Conservation (phyloP, 208 protist genomes). For the Wallacemonas sp. region DNA sequence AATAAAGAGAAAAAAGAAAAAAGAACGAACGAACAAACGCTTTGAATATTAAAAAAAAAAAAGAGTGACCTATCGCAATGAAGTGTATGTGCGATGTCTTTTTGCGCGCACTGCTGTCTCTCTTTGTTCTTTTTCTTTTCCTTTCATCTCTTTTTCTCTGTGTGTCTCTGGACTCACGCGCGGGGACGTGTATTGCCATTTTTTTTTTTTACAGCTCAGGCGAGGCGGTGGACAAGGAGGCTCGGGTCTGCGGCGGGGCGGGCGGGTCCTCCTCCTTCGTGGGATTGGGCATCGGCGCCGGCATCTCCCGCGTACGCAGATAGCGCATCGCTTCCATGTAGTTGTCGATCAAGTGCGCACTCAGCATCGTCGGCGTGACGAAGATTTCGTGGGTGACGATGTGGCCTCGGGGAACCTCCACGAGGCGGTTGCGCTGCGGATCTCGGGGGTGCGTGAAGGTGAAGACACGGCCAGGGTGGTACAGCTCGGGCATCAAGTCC, state of each 20-base stretch:
- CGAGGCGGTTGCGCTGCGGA: constrained; percentile 38
- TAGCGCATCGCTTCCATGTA: constrained; percentile 35
- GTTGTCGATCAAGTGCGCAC: constrained; percentile 45
- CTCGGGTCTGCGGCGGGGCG: neutral
- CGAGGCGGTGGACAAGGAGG: neutral
- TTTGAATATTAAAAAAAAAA: no score
- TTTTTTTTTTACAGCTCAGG: no score
- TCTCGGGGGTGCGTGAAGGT: constrained; percentile 57
- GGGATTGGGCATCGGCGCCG: neutral
- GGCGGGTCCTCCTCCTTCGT: neutral
- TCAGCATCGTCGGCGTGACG: constrained; percentile 51
- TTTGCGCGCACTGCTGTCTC: neutral
- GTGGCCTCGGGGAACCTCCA: constrained; percentile 59
- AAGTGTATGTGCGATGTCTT: no score
- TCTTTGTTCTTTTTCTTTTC: neutral
- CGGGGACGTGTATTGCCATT: no score
- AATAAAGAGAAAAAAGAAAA: no score
- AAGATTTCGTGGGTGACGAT: constrained; percentile 58
- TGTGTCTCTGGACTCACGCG: no score
- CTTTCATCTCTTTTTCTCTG: neutral
- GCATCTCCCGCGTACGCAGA: constrained; percentile 11
- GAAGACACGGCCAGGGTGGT: constrained; percentile 60
- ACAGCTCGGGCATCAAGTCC: constrained; percentile 54
- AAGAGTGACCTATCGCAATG: neutral
- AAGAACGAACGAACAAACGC: no score